phyloP scores from a whole-genome alignment of 768 basidiomycete genomes.

The Nidularia pulvinata region DNA sequence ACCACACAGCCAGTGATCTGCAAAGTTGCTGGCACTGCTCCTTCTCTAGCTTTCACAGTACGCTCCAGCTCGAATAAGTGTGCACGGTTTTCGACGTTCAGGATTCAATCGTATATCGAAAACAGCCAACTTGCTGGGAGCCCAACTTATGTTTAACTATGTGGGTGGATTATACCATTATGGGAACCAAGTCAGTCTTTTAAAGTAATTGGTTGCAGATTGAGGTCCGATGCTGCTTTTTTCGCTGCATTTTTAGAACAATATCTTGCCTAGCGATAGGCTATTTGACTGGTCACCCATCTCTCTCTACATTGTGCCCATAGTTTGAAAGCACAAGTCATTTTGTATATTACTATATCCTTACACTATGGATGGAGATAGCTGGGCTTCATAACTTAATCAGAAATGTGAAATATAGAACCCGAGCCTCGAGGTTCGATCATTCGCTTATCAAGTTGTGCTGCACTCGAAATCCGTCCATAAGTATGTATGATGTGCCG shows the following conservation, averaged over 20 bases:
- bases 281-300: not conserved
- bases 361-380: no score
- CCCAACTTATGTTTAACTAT: conserved; percentile 16
- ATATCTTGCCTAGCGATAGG: not conserved
- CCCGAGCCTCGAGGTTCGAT: no score
- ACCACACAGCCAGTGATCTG: conserved; percentile 13
- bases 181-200: conserved; percentile 13
- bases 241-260: not conserved
- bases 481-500: no score
- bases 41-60: conserved; percentile 17
- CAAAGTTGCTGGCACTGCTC: conserved; percentile 9
- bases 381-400: no score
- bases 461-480: no score
- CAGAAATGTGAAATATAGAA: no score
- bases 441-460: no score
- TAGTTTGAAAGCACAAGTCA: not conserved
- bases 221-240: not conserved
- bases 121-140: conserved; percentile 22
- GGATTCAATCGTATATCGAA: conserved; percentile 16
- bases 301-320: not conserved
- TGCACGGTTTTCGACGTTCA: conserved; percentile 12
- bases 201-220: not conserved
- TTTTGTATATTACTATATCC: no score
- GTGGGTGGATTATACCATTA: conserved; percentile 24
- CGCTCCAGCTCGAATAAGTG: conserved; percentile 27